Evolutionary conservation across 768 basidiomycete species (phyloP).

Genomic region (Clavulina sp.): DNA sequence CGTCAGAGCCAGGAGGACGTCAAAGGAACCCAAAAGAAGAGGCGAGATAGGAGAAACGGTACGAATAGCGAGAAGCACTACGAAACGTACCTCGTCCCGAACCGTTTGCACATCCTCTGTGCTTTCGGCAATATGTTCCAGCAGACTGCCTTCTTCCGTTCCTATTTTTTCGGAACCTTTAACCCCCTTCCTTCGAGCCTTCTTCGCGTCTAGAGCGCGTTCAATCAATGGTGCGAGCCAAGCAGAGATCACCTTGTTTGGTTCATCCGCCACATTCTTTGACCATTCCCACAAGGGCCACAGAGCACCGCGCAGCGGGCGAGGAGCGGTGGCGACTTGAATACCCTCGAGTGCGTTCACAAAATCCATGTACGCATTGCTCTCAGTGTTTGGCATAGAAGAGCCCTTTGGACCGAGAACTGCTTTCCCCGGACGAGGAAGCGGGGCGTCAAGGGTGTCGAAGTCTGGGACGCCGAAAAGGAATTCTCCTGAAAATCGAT

Average conservation of each 20-base stretch:
- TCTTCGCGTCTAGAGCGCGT: constrained; percentile 4
- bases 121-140: constrained; percentile 8
- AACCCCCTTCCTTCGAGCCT: background rate
- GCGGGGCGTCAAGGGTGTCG: constrained; percentile 7
- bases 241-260: background rate
- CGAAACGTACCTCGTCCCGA: constrained; percentile 2
- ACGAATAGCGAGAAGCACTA: background rate
- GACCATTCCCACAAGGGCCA: constrained; percentile 5
- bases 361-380: constrained; percentile 4
- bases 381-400: background rate
- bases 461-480: constrained; percentile 4
- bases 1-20: too few relatives aligned
- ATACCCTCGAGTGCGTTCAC: constrained; percentile 8
- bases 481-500: too few relatives aligned
- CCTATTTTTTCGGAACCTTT: constrained; percentile 1
- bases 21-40: too few relatives aligned
- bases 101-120: background rate
- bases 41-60: too few relatives aligned
- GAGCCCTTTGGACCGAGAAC: constrained; percentile 2
- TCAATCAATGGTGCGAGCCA: constrained; percentile 5
- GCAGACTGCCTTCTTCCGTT: constrained; percentile 3
- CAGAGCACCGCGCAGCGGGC: background rate
- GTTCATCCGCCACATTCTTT: background rate
- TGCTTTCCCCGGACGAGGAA: constrained; percentile 4
- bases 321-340: background rate